Evolutionary conservation across 768 basidiomycete species (phyloP), one percentile per base, ranked within the genome.

Genomic region (Boletus vermiculosoides): DNA sequence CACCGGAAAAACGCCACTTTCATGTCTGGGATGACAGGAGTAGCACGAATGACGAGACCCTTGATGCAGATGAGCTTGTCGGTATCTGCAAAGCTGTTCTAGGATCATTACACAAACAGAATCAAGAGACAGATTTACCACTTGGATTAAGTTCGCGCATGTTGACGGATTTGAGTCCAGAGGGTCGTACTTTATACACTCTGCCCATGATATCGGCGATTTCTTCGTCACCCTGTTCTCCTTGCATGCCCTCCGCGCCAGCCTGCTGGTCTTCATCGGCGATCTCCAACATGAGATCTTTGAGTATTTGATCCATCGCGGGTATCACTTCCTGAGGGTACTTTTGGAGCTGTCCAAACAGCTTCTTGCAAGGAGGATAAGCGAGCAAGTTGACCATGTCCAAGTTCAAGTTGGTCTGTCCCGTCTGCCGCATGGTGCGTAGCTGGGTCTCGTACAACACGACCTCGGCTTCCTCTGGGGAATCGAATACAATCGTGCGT

Each of bases 21-120:
- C 97, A 99, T 98, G 74, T 99, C 97, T 4, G 97, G 97, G 57
- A 98, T 98, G 66, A 99, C 90, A 12, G 96, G 93, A 0, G 97
- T 98, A 0, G 95, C 92, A 23, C 97, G 90, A 58, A 99, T 98
- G 65, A 98, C 94, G 8, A 99, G 85, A 55, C 97, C 97, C 71
- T 96, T 97, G 76, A 99, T 89, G 55, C 85, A 88, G 20, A 97
- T 90, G 20, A 99, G 86, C 73, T 98, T 97, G 80, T 99, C 97
- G 64, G 97, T 99, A 68, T 99, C 97, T 98, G 59, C 34, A 54
- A 45, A 54, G 13, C 28, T 40, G 44, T 41, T 47, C 41, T 4
- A 61, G 46, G 8, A 39, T 44, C 46, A 37, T 22, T 8, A 31
- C 34, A 20, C 9, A 30, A 45, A 20, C 7, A 39, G 12, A 42